Conservation (phyloP, 164 flowering plant genomes). For the Berberis thunbergii region DNA sequence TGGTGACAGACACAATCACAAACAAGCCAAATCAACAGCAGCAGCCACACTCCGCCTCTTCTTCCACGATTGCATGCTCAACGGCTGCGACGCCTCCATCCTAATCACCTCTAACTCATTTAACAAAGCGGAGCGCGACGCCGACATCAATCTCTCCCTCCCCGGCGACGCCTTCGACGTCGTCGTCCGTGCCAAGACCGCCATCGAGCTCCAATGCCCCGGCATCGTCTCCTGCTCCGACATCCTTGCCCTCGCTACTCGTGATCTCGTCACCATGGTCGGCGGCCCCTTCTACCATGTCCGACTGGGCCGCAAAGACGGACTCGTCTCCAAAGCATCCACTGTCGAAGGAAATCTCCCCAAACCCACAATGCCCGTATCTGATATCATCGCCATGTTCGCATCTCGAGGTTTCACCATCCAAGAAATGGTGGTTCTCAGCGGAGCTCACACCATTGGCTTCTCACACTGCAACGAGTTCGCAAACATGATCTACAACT, state of each 20-base stretch:
- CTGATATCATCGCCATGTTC: constrained; percentile 34
- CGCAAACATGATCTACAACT: constrained; percentile 32
- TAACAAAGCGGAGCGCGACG: constrained; percentile 60
- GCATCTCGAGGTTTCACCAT: constrained; percentile 33
- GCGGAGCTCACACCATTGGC: constrained; percentile 73
- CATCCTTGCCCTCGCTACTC: constrained; percentile 48
- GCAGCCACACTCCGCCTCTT: constrained; percentile 52
- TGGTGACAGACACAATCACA: constrained; percentile 28
- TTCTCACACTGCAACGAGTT: constrained; percentile 75
- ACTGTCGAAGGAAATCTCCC: constrained; percentile 29
- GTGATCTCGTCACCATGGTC: constrained; percentile 51
- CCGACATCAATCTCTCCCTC: constrained; percentile 61
- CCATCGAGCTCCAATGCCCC: constrained; percentile 62
- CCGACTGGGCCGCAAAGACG: constrained; percentile 52
- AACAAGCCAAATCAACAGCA: constrained; percentile 48
- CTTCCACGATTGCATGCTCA: constrained; percentile 59
- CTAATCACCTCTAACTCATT: constrained; percentile 44
- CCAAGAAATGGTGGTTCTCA: constrained; percentile 52
- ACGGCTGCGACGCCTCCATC: constrained; percentile 60
- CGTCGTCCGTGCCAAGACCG: constrained; percentile 42
- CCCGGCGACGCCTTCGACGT: constrained; percentile 74
- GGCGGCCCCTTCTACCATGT: constrained; percentile 61
- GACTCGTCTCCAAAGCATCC: constrained; percentile 30
- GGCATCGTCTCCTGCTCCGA: constrained; percentile 70
- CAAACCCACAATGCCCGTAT: constrained; percentile 21